Evolutionary conservation across 2,329 filamentous ascomycete species (phyloP).

Genomic region (Shiraia sp.): DNA sequence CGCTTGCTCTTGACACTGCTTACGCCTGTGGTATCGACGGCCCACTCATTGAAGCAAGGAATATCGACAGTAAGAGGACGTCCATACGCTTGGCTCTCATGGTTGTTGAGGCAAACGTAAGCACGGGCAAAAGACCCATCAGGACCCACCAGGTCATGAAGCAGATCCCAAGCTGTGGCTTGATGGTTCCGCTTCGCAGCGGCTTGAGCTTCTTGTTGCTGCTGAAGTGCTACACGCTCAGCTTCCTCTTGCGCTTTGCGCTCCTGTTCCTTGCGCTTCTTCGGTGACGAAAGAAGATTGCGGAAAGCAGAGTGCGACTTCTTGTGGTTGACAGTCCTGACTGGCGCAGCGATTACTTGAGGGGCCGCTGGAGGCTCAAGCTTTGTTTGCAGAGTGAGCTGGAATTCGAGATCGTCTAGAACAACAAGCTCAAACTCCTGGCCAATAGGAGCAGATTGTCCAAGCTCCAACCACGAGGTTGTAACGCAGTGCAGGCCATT

Average conservation of each 20-base stretch:
- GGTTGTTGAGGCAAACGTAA: conserved; percentile 91
- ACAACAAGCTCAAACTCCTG: conserved; percentile 99
- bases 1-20: conserved; percentile 95
- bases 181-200: conserved; percentile 61
- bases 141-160: conserved; percentile 83
- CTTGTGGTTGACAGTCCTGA: conserved; percentile 72
- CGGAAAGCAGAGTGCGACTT: conserved; percentile 77
- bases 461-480: conserved; percentile 91
- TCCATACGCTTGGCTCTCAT: conserved; percentile 85
- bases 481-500: conserved; percentile 98
- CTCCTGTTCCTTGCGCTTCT: conserved; percentile 95
- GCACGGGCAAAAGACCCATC: conserved; percentile 94
- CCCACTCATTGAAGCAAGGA: conserved; percentile 98
- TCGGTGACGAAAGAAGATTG: conserved; percentile 81
- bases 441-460: conserved; percentile 88
- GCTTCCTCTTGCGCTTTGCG: conserved; percentile 81
- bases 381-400: conserved; percentile 95
- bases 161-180: conserved; percentile 80
- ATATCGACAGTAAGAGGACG: conserved; percentile 86
- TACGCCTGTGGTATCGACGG: conserved; percentile 76
- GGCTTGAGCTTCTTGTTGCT: conserved; percentile 45
- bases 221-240: conserved; percentile 63
- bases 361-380: conserved; percentile 72
- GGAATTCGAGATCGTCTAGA: conserved; percentile 96
- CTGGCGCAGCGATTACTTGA: conserved; percentile 51